Percentiles rank a stretch among this genome's conserved stretches.
Conservation (phyloP, 257 asterid genomes). For the Cordia subcordata region DNA sequence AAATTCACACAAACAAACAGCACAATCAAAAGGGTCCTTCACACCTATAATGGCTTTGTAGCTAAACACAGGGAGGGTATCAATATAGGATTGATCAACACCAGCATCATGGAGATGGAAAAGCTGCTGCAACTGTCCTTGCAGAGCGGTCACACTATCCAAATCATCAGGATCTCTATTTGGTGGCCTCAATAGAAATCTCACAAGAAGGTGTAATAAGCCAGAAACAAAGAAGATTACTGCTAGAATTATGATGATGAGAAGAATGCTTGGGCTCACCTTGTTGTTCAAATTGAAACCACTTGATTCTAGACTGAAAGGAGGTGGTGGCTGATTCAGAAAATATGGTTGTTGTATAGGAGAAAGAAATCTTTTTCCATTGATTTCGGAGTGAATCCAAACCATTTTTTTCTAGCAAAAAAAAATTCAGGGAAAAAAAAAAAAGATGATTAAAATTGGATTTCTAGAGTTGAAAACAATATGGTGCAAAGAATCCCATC, state of each 20-base stretch:
- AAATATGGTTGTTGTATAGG: constrained; percentile 49
- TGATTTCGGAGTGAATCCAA: constrained; percentile 26
- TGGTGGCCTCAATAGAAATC: constrained; percentile 57
- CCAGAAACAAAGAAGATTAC: constrained; percentile 83
- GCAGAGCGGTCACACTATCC: constrained; percentile 64
- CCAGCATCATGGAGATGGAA: constrained; percentile 88
- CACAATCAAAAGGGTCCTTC: constrained; percentile 89
- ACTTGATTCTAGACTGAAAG: constrained; percentile 17
- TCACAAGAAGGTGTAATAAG: constrained; percentile 74
- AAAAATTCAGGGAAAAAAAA: constrained; percentile 5
- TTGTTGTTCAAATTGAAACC: constrained; percentile 54
- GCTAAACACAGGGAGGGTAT: constrained; percentile 68
- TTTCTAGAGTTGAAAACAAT: constrained; percentile 24
- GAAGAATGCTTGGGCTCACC: constrained; percentile 71
- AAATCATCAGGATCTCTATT: constrained; percentile 58
- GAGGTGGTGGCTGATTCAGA: constrained; percentile 39
- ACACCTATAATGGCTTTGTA: constrained; percentile 85
- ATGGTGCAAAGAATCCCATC: constrained; percentile 14
- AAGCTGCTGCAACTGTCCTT: constrained; percentile 95
- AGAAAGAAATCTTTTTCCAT: constrained; percentile 36
- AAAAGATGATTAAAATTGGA: constrained; percentile 24
- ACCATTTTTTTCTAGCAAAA: constrained; percentile 23
- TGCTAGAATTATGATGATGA: constrained; percentile 69
- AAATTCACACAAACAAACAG: constrained; percentile 90
- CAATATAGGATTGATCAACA: constrained; percentile 91